A percentile compares a stretch with the other conserved stretches of the same genome.
These are phyloP conservation scores for Dianthus caryophyllus DNA, from an alignment of 148 eudicot genomes.

Conservation along the genomic window DNA sequence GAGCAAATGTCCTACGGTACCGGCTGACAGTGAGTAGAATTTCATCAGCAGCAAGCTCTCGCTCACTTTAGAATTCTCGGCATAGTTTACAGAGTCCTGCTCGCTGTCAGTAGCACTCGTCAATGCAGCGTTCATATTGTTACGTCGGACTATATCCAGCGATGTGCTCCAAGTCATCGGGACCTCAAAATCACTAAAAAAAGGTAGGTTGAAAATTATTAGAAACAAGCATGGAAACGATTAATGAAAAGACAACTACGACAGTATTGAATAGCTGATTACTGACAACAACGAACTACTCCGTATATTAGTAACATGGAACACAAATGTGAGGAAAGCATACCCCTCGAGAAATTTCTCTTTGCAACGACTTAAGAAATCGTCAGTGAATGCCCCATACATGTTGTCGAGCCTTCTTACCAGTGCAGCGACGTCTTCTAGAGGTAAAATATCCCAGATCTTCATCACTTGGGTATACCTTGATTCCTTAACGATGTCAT, in stretches of 20 bases:
- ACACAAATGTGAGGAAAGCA: neutral
- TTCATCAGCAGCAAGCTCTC: constrained; percentile 36
- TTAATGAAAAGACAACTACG: neutral
- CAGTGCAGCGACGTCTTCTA: constrained; percentile 27
- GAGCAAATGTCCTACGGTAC: constrained; percentile 36
- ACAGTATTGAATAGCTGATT: neutral
- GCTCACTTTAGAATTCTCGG: constrained; percentile 25
- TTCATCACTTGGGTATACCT: constrained; percentile 51
- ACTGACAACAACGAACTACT: neutral
- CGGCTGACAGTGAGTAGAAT: constrained; percentile 37
- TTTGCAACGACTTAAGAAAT: constrained; percentile 29
- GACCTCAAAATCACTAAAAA: constrained; percentile 32
- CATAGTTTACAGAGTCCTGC: constrained; percentile 5
- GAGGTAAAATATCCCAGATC: constrained; percentile 62
- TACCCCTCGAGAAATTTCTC: constrained; percentile 30
- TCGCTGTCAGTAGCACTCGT: neutral
- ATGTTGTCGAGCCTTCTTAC: constrained; percentile 28
- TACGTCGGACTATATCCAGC: constrained; percentile 31
- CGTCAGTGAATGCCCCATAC: constrained; percentile 30
- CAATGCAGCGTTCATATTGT: neutral
- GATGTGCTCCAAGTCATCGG: constrained; percentile 39
- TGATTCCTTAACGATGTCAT: constrained; percentile 44
- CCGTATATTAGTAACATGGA: neutral
- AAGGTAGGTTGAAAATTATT: neutral
- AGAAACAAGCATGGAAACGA: neutral